Evolutionary conservation across 129 eudicot genomes (phyloP).

Genomic region (Artemisia annua): DNA sequence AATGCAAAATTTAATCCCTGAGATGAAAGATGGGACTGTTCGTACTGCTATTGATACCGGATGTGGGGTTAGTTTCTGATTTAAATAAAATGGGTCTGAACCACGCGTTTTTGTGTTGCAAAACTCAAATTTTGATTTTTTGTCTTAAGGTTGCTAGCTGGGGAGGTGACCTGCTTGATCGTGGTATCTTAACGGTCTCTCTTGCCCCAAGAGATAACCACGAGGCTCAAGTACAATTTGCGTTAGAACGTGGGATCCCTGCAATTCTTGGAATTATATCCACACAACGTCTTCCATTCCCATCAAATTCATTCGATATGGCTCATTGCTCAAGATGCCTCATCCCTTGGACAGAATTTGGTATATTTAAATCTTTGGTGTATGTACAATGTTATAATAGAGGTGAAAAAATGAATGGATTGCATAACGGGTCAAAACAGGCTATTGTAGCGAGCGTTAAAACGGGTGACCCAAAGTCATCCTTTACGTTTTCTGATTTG

Average conservation of each 20-base stretch:
- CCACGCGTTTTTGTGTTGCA: background rate
- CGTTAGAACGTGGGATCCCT: constrained; percentile 97
- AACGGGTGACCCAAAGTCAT: background rate
- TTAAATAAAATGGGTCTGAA: background rate
- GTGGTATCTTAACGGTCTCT: constrained; percentile 83
- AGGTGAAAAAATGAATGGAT: background rate
- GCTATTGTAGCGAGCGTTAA: background rate
- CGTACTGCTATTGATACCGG: constrained; percentile 97
- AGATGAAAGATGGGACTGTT: constrained; percentile 84
- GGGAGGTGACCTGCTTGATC: constrained; percentile 98
- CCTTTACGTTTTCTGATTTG: background rate
- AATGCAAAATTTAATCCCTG: constrained; percentile 81
- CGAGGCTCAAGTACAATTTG: constrained; percentile 98
- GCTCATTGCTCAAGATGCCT: constrained; percentile 99
- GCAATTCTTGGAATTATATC: constrained; percentile 93
- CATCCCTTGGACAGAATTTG: constrained; percentile 97
- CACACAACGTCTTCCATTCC: constrained; percentile 96
- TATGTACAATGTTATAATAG: background rate
- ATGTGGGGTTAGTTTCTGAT: constrained; percentile 76
- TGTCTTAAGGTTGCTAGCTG: constrained; percentile 91
- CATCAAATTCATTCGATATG: constrained; percentile 95
- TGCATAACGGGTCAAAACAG: background rate
- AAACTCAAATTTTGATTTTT: constrained; percentile 11
- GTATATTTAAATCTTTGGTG: constrained; percentile 42
- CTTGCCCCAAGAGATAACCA: constrained; percentile 99